Base-by-base conservation (phyloP, 1,139 yeast species). In the Hanseniaspora uvarum region DNA sequence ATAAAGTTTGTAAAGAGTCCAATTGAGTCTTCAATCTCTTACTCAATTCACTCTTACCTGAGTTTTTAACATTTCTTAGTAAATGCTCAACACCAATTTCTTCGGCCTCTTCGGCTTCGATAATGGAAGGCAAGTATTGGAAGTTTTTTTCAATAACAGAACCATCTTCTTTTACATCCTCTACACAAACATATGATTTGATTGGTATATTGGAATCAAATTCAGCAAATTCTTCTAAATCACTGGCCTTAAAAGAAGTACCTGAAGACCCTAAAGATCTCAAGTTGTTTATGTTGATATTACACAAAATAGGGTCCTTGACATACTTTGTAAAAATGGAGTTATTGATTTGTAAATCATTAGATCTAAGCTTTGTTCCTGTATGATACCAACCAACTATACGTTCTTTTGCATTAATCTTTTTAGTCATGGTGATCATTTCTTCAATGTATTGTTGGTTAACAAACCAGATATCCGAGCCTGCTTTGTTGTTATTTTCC, bases 331-430 rank as follows among this genome's bases (percentile, higher is more conserved):
- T 89, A 72, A 94, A 88, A 52, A 83, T 69, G 16, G 53, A 49
- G 61, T 92, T 96, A 65, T 89, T 92, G 65, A 94, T 92, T 65
- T 85, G 86, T 60, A 92, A 74, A 68, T 94, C 99, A 18, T 94
- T 83, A 2, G 92, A 78, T 62, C 80, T 81, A 61, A 94, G 77
- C 68, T 89, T 88, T 14, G 97, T 97, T 1, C 98, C 99, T 18
- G 95, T 83, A 68, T 94, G 99, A 66, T 94, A 94, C 99, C 99
- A 94, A 11, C 99, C 99, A 68, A 94, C 82, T 56, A 94, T 75
- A 68, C 81, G 86, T 68, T 94, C 99, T 71, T 86, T 87, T 28
- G 98, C 99, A 71, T 89, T 92, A 66, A 92, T 92, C 70, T 94
- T 92, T 67, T 86, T 87, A 71, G 87, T 92, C 99, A 94, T 94